phyloP scores from a whole-genome alignment of 2,329 filamentous ascomycete genomes.

The Botrytis tulipae region DNA sequence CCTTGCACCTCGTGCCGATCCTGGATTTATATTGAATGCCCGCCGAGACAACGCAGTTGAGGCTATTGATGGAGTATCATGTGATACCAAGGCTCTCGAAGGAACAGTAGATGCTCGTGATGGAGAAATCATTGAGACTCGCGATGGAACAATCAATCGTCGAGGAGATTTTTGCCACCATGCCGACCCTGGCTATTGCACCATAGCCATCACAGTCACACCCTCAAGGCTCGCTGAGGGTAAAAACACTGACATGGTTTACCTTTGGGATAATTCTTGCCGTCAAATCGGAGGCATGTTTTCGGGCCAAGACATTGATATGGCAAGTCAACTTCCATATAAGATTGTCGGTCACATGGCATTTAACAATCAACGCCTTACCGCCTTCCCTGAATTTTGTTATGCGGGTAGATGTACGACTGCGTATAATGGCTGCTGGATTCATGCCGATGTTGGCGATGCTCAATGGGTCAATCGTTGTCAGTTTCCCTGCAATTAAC shows the following conservation, averaged over 20 bases:
- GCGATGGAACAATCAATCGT: background rate
- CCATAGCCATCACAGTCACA: background rate
- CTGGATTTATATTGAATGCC: background rate
- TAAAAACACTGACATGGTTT: background rate
- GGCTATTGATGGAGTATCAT: no score
- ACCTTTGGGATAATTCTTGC: background rate
- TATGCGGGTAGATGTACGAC: background rate
- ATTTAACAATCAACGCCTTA: background rate
- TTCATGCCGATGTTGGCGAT: background rate
- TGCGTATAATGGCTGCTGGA: background rate
- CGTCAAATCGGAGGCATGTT: background rate
- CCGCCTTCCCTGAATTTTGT: background rate
- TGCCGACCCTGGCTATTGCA: background rate
- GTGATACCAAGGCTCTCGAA: background rate
- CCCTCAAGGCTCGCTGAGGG: background rate
- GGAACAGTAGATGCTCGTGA: background rate
- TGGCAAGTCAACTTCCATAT: slow-evolving; percentile 9
- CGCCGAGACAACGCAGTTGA: background rate
- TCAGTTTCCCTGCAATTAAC: background rate
- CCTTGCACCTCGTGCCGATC: background rate
- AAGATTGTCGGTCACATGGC: slow-evolving; percentile 2
- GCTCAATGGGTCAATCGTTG: background rate
- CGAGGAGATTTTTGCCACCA: background rate
- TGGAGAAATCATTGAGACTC: background rate
- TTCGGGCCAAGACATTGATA: background rate